These are phyloP conservation scores for Cladosporium sp. DNA, from an alignment of 2,329 filamentous ascomycete species.

Conservation along the genomic window DNA sequence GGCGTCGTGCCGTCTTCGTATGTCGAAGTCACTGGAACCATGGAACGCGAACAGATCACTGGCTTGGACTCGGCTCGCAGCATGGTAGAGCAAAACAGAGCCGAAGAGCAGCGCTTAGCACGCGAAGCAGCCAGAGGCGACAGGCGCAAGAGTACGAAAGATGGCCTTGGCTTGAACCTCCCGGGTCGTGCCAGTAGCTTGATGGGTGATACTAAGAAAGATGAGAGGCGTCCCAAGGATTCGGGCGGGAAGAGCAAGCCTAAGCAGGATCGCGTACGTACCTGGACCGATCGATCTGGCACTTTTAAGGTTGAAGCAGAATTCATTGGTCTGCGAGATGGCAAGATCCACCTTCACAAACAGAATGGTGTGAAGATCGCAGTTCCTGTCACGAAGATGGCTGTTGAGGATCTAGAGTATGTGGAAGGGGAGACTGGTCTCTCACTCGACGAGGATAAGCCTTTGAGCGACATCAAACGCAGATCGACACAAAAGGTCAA, in stretches of 20 bases:
- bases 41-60: conserved; percentile 52
- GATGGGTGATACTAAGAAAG: conserved; percentile 61
- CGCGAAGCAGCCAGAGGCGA: conserved; percentile 72
- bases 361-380: conserved; percentile 98
- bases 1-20: conserved; percentile 97
- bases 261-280: conserved; percentile 77
- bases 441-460: conserved; percentile 89
- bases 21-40: conserved; percentile 77
- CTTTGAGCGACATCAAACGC: conserved; percentile 75
- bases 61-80: conserved; percentile 64
- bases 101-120: conserved; percentile 80
- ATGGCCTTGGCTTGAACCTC: conserved; percentile 66
- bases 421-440: conserved; percentile 85
- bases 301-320: conserved; percentile 97
- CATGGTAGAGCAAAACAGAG: conserved; percentile 71
- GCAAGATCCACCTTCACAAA: conserved; percentile 97
- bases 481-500: conserved; percentile 52
- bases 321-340: conserved; percentile 89
- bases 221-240: conserved; percentile 63
- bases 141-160: conserved; percentile 49
- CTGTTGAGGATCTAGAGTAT: conserved; percentile 88
- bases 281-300: conserved; percentile 92
- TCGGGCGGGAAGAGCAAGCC: conserved; percentile 74
- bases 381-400: conserved; percentile 94
- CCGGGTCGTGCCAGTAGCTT: conserved; percentile 80